phyloP scores from a whole-genome alignment of 2,329 filamentous ascomycete genomes.

The Fusarium poae region DNA sequence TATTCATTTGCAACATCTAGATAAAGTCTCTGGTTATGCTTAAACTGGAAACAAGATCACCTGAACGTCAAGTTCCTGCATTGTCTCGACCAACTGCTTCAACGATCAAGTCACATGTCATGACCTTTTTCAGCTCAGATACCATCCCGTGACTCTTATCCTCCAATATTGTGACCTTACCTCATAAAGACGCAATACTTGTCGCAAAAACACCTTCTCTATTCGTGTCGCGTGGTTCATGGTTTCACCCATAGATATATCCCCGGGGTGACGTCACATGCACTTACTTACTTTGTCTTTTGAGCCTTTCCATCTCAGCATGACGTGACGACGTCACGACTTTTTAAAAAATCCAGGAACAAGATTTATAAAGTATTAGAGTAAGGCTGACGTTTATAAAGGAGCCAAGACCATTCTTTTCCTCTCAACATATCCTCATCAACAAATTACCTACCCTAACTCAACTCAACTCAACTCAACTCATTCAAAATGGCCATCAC shows the following conservation, averaged over 20 bases:
- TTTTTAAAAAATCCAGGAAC: slow-evolving; percentile 35
- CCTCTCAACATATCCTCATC: not conserved
- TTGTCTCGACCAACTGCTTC: not conserved
- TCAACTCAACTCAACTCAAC: not conserved
- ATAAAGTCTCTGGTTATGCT: not conserved
- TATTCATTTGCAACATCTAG: not conserved
- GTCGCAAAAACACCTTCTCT: not conserved
- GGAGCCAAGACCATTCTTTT: not conserved
- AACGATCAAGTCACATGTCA: slow-evolving; percentile 9
- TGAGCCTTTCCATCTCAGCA: slow-evolving; percentile 29
- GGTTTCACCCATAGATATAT: not conserved
- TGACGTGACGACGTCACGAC: slow-evolving; percentile 52
- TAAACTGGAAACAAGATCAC: not conserved
- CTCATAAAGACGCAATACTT: slow-evolving; percentile 38
- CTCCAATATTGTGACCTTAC: slow-evolving; percentile 4
- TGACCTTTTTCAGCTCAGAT: not conserved
- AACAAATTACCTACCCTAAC: not conserved
- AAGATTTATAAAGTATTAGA: not conserved
- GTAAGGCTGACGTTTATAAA: slow-evolving; percentile 5
- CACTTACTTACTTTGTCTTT: slow-evolving; percentile 25
- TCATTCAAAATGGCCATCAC: slow-evolving; percentile 52
- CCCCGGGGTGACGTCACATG: slow-evolving; percentile 47
- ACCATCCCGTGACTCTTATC: slow-evolving; percentile 3
- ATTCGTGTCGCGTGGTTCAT: slow-evolving; percentile 39
- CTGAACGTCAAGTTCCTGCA: not conserved